phyloP scores from a whole-genome alignment of 2,329 filamentous ascomycete species.

The Penicillium aurantiogriseum region DNA sequence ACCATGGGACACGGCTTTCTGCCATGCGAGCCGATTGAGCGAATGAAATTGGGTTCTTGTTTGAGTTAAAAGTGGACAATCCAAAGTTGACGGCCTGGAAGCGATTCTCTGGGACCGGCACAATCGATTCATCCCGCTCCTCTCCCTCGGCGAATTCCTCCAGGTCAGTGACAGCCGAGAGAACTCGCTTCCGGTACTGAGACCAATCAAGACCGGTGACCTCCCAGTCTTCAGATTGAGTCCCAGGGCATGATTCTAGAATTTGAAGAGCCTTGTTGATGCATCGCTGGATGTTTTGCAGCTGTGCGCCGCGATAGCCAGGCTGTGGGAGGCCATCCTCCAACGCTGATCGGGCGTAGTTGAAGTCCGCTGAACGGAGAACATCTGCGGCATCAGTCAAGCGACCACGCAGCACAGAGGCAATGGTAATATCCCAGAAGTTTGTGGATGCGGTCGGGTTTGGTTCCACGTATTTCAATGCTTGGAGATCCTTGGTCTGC shows the following conservation, averaged over 20 bases:
- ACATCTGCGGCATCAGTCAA: constrained; percentile 65
- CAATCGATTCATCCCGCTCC: constrained; percentile 47
- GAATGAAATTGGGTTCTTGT: constrained; percentile 57
- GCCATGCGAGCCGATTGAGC: constrained; percentile 69
- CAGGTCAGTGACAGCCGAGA: constrained; percentile 67
- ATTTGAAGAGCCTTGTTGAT: constrained; percentile 66
- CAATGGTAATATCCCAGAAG: constrained; percentile 85
- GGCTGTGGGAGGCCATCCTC: constrained; percentile 62
- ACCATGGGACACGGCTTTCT: constrained; percentile 84
- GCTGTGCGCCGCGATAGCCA: constrained; percentile 70
- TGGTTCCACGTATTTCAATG: constrained; percentile 63
- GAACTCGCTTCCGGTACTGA: constrained; percentile 73
- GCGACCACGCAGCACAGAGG: constrained; percentile 71
- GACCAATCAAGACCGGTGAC: constrained; percentile 78
- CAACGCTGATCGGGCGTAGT: constrained; percentile 63
- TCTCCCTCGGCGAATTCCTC: constrained; percentile 76
- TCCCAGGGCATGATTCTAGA: constrained; percentile 70
- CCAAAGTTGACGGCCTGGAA: constrained; percentile 52
- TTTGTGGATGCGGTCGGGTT: constrained; percentile 72
- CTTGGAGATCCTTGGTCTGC: constrained; percentile 64
- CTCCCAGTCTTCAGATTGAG: constrained; percentile 70
- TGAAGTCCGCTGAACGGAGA: constrained; percentile 74
- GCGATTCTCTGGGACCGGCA: constrained; percentile 41
- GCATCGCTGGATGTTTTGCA: constrained; percentile 75
- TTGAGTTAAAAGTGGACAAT: constrained; percentile 39